Evolutionary conservation across 495 filamentous ascomycete species (phyloP).

Genomic region (Penicillium desertorum): DNA sequence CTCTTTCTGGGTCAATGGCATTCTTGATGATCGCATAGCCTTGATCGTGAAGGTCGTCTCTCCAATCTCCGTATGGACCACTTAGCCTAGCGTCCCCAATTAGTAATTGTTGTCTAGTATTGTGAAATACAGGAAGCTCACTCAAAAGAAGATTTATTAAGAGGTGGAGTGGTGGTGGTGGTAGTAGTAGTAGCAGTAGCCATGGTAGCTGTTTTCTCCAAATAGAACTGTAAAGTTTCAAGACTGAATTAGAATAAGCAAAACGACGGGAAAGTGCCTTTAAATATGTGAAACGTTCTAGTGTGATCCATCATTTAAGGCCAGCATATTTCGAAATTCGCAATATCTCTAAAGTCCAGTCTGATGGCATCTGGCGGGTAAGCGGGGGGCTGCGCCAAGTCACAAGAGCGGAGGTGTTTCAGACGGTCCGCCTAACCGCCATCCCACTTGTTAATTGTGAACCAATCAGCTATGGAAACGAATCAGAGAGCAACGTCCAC

Average conservation of each 20-base stretch:
- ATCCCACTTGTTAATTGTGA: background rate
- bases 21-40: constrained; percentile 35
- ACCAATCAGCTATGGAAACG: background rate
- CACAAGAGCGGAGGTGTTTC: background rate
- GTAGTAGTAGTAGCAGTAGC: background rate
- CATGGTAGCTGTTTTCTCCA: background rate
- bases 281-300: background rate
- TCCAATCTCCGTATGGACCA: constrained; percentile 33
- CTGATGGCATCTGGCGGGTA: background rate
- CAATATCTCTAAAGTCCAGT: background rate
- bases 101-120: background rate
- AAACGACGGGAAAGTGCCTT: background rate
- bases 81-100: constrained; percentile 11
- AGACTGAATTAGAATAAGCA: background rate
- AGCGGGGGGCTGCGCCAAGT: background rate
- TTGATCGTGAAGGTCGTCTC: constrained; percentile 34
- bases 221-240: background rate
- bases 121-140: background rate
- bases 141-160: background rate
- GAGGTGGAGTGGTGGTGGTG: background rate
- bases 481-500: too few species aligned
- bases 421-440: background rate
- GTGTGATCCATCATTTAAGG: background rate
- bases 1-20: constrained; percentile 23
- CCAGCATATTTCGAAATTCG: background rate